These are phyloP conservation scores for Zasmidium angulare DNA, from an alignment of 2,329 filamentous ascomycete genomes.

Conservation along the genomic window DNA sequence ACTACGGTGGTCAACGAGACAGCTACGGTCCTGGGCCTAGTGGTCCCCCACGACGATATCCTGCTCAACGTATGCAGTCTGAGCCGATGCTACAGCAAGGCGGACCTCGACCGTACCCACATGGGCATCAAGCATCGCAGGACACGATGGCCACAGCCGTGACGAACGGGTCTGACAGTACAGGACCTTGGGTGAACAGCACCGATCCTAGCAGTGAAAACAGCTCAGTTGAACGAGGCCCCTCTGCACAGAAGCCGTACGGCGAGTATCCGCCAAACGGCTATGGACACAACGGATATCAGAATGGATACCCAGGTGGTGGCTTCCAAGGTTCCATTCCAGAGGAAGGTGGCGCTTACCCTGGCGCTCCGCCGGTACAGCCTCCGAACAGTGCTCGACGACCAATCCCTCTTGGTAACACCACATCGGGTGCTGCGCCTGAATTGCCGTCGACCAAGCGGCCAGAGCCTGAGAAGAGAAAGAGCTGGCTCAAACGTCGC, in stretches of 20 bases:
- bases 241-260: slow-evolving; percentile 17
- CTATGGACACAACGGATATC: slow-evolving; percentile 40
- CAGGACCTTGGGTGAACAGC: slow-evolving; percentile 73
- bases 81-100: slow-evolving; percentile 44
- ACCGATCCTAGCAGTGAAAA: slow-evolving; percentile 94
- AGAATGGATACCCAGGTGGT: slow-evolving; percentile 23
- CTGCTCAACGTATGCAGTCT: slow-evolving; percentile 42
- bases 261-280: slow-evolving; percentile 54
- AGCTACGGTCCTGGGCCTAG: slow-evolving; percentile 34
- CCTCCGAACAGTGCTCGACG: slow-evolving; percentile 30
- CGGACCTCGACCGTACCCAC: slow-evolving; percentile 40
- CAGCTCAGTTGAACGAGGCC: slow-evolving; percentile 71
- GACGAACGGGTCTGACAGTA: slow-evolving; percentile 67
- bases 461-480: slow-evolving; percentile 65
- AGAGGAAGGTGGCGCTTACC: slow-evolving; percentile 36
- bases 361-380: slow-evolving; percentile 23
- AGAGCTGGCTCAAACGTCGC: slow-evolving; percentile 83
- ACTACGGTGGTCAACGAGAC: slow-evolving; percentile 41
- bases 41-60: slow-evolving; percentile 40
- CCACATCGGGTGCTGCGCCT: slow-evolving; percentile 10
- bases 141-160: slow-evolving; percentile 81
- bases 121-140: slow-evolving; percentile 73
- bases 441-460: slow-evolving; percentile 27
- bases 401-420: slow-evolving; percentile 30
- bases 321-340: slow-evolving; percentile 44